A percentile compares a stretch with the other conserved stretches of the same genome.
Conservation (phyloP, 2,329 filamentous ascomycete species). For the Stagonosporopsis cucurbitacearum region DNA sequence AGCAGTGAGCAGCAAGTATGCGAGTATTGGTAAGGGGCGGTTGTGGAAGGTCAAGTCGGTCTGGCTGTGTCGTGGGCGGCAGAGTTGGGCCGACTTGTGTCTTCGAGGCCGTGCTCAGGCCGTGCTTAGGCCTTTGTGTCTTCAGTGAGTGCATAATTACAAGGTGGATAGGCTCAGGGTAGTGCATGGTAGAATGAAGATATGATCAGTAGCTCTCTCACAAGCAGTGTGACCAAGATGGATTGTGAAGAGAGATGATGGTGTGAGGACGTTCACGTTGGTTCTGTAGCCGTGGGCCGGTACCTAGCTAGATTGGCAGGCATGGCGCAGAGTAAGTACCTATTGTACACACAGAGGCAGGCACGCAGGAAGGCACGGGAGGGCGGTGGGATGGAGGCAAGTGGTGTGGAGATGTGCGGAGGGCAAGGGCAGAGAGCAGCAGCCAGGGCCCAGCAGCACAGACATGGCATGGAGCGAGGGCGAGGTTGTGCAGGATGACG, state of each 20-base stretch:
- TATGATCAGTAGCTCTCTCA: background rate
- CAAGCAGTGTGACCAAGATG: background rate
- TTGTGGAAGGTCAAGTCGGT: background rate
- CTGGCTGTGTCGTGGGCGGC: background rate
- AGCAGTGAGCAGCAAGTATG: background rate
- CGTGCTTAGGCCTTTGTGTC: no score
- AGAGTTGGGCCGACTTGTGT: background rate
- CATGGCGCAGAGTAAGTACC: background rate
- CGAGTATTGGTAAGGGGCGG: constrained; percentile 9
- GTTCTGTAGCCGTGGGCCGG: constrained; percentile 1
- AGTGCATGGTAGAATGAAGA: constrained; percentile 10
- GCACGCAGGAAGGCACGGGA: no score
- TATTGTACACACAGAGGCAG: no score
- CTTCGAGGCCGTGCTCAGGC: constrained; percentile 1
- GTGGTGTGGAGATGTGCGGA: background rate
- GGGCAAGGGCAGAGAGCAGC: background rate
- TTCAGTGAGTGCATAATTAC: background rate
- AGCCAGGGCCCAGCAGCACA: background rate
- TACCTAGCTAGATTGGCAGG: constrained; percentile 3
- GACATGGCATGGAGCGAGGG: constrained; percentile 2
- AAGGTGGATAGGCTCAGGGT: background rate
- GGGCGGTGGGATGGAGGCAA: background rate
- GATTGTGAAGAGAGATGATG: constrained; percentile 2
- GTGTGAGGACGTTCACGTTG: background rate
- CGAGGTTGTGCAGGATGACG: constrained; percentile 23